These are phyloP conservation scores for Pinus taeda DNA, from an alignment of 75 land plant species.

Conservation along the genomic window DNA sequence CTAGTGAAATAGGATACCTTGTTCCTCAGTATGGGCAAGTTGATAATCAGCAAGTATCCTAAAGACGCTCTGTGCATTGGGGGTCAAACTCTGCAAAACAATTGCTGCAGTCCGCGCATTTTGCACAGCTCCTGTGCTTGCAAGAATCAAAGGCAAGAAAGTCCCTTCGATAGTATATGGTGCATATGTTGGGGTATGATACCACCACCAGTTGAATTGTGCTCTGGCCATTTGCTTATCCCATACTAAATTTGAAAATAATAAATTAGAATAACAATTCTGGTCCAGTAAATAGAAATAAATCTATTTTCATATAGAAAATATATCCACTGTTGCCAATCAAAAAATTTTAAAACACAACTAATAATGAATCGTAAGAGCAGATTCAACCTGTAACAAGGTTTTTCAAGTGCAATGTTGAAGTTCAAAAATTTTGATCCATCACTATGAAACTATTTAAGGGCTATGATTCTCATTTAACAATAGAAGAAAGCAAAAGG, in stretches of 20 bases:
- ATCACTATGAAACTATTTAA: background rate
- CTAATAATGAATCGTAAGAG: background rate
- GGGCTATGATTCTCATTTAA: background rate
- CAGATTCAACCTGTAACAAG: background rate
- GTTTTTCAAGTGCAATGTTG: background rate
- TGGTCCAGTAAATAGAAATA: too few relatives aligned
- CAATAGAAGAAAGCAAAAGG: background rate
- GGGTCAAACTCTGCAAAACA: slow-evolving; percentile 94
- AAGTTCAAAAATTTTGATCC: background rate
- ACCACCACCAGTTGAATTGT: slow-evolving; percentile 98
- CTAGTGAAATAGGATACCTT: slow-evolving; percentile 43
- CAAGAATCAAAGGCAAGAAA: slow-evolving; percentile 76
- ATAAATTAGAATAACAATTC: too few relatives aligned
- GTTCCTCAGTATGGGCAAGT: slow-evolving; percentile 81
- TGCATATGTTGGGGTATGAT: slow-evolving; percentile 93
- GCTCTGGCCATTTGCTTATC: slow-evolving; percentile 97
- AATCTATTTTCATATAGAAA: background rate
- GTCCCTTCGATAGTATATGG: slow-evolving; percentile 86
- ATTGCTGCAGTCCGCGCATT: slow-evolving; percentile 82
- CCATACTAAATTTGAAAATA: slow-evolving; percentile 62
- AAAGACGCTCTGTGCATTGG: slow-evolving; percentile 98
- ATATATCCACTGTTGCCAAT: background rate
- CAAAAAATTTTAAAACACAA: background rate
- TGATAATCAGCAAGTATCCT: slow-evolving; percentile 84
- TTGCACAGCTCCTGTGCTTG: slow-evolving; percentile 51